A percentile compares a stretch with the other conserved stretches of the same genome.
phyloP scores from a whole-genome alignment of 1,284 basidiomycete genomes.

The Athelia sp. region DNA sequence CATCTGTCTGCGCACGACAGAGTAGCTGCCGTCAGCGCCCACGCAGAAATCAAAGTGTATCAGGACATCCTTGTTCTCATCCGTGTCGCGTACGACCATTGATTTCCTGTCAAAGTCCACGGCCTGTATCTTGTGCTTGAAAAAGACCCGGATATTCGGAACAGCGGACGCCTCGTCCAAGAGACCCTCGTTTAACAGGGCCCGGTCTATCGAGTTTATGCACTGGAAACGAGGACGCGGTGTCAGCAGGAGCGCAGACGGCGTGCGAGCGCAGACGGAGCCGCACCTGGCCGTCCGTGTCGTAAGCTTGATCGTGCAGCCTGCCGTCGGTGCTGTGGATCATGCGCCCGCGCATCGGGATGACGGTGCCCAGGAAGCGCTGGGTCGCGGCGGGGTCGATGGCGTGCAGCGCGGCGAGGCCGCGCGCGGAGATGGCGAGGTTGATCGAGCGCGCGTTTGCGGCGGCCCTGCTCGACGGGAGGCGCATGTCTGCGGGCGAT shows the following conservation, averaged over 20 bases:
- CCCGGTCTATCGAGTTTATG: constrained; percentile 92
- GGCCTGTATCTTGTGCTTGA: constrained; percentile 74
- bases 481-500: constrained; percentile 54
- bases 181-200: constrained; percentile 83
- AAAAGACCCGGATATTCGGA: constrained; percentile 66
- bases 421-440: constrained; percentile 91
- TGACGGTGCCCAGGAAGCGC: constrained; percentile 73
- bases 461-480: constrained; percentile 59
- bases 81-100: constrained; percentile 43
- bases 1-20: constrained; percentile 80
- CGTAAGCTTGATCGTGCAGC: constrained; percentile 81
- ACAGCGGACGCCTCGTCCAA: constrained; percentile 64
- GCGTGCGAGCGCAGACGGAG: constrained; percentile 17
- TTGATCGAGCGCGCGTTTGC: constrained; percentile 88
- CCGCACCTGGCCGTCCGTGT: constrained; percentile 79
- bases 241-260: constrained; percentile 15
- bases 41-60: constrained; percentile 78
- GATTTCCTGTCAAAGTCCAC: constrained; percentile 70
- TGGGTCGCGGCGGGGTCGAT: constrained; percentile 75
- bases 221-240: constrained; percentile 43
- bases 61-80: constrained; percentile 37
- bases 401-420: constrained; percentile 80
- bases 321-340: constrained; percentile 78
- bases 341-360: constrained; percentile 96
- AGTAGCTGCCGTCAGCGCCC: constrained; percentile 89